Percentiles rank a stretch among this genome's conserved stretches.
phyloP scores from a whole-genome alignment of 805 yeast species.

The Suhomyces xylopsoci region DNA sequence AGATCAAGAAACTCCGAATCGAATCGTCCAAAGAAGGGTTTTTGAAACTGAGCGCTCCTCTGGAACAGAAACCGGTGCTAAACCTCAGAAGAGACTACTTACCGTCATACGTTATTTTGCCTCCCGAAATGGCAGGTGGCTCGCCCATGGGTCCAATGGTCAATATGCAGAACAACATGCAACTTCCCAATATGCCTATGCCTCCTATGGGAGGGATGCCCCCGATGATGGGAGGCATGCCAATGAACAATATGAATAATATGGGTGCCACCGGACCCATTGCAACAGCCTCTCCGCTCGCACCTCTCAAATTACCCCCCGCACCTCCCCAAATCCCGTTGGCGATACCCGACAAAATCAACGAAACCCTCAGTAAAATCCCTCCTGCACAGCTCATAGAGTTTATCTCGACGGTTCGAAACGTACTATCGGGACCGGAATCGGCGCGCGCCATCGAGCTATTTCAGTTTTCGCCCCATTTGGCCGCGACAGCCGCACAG shows the following conservation, averaged over 20 bases:
- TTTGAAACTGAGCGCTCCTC: slow-evolving; percentile 34
- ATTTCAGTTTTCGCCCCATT: slow-evolving; percentile 49
- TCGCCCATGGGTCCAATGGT: neutral
- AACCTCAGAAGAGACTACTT: slow-evolving; percentile 43
- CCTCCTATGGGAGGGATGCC: neutral
- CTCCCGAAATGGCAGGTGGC: slow-evolving; percentile 41
- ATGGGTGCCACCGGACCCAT: neutral
- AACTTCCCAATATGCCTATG: neutral
- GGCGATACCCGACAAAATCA: slow-evolving; percentile 53
- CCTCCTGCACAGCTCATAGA: slow-evolving; percentile 73
- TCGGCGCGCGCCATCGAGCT: slow-evolving; percentile 51
- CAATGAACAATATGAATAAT: neutral
- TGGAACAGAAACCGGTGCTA: slow-evolving; percentile 41
- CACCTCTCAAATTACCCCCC: slow-evolving; percentile 39
- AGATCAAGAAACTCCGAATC: slow-evolving; percentile 46
- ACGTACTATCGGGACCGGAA: slow-evolving; percentile 49
- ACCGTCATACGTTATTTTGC: slow-evolving; percentile 58
- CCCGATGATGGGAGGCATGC: neutral
- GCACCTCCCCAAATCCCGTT: slow-evolving; percentile 44
- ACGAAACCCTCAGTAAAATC: slow-evolving; percentile 57
- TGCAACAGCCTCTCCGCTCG: neutral
- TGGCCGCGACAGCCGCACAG: slow-evolving; percentile 69
- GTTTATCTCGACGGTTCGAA: slow-evolving; percentile 62
- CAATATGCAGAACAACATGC: neutral
- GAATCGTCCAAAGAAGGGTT: slow-evolving; percentile 62